These are phyloP conservation scores for Avicennia marina DNA, from an alignment of 257 asterid genomes.

Conservation along the genomic window DNA sequence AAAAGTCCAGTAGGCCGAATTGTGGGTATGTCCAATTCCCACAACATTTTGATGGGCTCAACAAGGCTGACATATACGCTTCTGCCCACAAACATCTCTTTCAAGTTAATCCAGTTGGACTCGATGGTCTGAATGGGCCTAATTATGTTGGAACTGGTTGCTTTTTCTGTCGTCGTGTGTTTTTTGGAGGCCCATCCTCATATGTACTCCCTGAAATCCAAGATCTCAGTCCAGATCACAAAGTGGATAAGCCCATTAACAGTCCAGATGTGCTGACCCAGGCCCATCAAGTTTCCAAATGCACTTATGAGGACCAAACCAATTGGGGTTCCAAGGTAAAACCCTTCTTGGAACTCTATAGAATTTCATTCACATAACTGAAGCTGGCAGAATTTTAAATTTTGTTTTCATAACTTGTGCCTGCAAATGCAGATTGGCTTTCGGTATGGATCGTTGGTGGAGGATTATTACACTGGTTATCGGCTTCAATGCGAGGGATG, in stretches of 20 bases:
- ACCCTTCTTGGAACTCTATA: too few relatives aligned
- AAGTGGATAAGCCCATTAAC: slow-evolving; percentile 32
- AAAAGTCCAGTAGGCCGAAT: slow-evolving; percentile 28
- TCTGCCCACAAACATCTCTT: slow-evolving; percentile 46
- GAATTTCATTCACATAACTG: too few relatives aligned
- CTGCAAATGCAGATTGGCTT: slow-evolving; percentile 44
- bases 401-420: not conserved
- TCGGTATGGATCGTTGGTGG: slow-evolving; percentile 70
- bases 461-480: slow-evolving; percentile 66
- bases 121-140: slow-evolving; percentile 72
- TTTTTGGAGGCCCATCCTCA: slow-evolving; percentile 49
- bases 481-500: slow-evolving; percentile 75
- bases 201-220: slow-evolving; percentile 33
- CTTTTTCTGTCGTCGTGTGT: slow-evolving; percentile 54
- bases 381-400: too few relatives aligned
- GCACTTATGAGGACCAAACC: slow-evolving; percentile 48
- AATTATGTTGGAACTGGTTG: slow-evolving; percentile 68
- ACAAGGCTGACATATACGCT: slow-evolving; percentile 56
- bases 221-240: slow-evolving; percentile 38
- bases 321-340: slow-evolving; percentile 71
- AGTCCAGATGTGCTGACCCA: slow-evolving; percentile 16
- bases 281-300: slow-evolving; percentile 56
- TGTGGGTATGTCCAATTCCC: slow-evolving; percentile 71
- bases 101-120: slow-evolving; percentile 41
- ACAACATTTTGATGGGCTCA: slow-evolving; percentile 58